Evolutionary conservation across 1,284 basidiomycete species (phyloP).

Genomic region (Papiliotrema fonsecae): DNA sequence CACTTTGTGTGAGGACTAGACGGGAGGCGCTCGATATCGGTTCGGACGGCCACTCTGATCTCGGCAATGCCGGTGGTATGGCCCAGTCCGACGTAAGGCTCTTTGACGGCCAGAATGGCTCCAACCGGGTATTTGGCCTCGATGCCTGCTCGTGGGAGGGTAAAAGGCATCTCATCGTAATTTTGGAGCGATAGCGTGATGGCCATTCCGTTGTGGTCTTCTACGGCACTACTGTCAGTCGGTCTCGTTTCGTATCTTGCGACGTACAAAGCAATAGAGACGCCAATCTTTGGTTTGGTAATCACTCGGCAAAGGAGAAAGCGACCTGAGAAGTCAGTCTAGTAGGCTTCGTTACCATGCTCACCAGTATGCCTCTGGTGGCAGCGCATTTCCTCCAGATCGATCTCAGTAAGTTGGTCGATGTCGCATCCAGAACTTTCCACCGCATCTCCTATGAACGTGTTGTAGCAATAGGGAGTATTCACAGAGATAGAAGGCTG

Average conservation of each 20-base stretch:
- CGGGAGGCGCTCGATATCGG: slow-evolving; percentile 1
- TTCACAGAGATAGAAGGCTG: background rate
- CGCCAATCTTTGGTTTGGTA: background rate
- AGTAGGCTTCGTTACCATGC: background rate
- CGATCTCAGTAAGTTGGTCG: background rate
- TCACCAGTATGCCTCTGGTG: slow-evolving; percentile 2
- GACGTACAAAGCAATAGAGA: background rate
- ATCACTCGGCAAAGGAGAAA: slow-evolving; percentile 1
- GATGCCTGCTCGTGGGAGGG: background rate
- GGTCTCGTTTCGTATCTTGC: background rate
- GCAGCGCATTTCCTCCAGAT: background rate
- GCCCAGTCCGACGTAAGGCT: background rate
- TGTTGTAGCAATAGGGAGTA: background rate
- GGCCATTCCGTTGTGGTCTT: background rate
- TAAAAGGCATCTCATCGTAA: background rate
- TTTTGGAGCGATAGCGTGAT: background rate
- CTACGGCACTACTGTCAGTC: background rate
- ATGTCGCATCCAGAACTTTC: background rate
- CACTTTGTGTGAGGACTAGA: background rate
- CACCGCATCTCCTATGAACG: background rate
- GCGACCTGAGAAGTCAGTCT: background rate
- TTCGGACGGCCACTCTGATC: background rate
- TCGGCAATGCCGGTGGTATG: background rate
- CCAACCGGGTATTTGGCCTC: background rate
- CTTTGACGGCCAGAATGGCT: background rate